A percentile compares a stretch with the other conserved stretches of the same genome.
phyloP scores from a whole-genome alignment of 495 filamentous ascomycete genomes.

The Hypoxylon perforatum region DNA sequence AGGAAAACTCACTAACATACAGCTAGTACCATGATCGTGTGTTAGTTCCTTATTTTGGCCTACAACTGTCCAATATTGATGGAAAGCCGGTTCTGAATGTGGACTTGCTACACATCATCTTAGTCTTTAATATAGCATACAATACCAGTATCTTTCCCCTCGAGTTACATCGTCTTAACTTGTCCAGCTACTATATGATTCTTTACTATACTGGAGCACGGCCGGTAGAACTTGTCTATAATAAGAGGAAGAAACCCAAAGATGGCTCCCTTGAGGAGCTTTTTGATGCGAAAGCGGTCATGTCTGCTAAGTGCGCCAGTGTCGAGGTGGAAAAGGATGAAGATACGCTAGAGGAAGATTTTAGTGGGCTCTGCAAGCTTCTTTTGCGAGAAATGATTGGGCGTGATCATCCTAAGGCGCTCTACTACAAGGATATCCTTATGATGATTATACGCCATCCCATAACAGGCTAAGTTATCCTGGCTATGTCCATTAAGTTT shows the following conservation, averaged over 20 bases:
- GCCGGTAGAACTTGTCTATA: conserved; percentile 36
- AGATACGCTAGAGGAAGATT: conserved; percentile 14
- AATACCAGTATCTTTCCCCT: no score
- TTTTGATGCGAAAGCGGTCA: conserved; percentile 15
- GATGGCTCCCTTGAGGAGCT: conserved; percentile 33
- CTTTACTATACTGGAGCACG: conserved; percentile 32
- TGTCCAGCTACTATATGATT: conserved; percentile 26
- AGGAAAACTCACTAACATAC: no score
- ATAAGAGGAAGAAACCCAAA: conserved; percentile 30
- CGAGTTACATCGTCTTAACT: neutral
- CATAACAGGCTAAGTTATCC: conserved; percentile 9
- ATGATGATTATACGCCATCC: neutral
- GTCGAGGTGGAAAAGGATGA: no score
- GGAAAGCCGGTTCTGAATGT: no score
- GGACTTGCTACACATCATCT: no score
- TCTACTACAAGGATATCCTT: conserved; percentile 41
- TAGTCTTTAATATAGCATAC: no score
- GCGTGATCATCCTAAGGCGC: conserved; percentile 31
- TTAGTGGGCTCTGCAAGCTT: conserved; percentile 3
- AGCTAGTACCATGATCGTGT: no score
- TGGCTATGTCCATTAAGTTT: conserved; percentile 42
- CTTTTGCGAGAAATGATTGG: conserved; percentile 14
- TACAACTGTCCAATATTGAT: no score
- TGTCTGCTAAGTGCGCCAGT: no score
- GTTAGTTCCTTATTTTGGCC: no score